Base-by-base conservation (phyloP, 177 flowering plant genomes). In the Vitis hybrid region DNA sequence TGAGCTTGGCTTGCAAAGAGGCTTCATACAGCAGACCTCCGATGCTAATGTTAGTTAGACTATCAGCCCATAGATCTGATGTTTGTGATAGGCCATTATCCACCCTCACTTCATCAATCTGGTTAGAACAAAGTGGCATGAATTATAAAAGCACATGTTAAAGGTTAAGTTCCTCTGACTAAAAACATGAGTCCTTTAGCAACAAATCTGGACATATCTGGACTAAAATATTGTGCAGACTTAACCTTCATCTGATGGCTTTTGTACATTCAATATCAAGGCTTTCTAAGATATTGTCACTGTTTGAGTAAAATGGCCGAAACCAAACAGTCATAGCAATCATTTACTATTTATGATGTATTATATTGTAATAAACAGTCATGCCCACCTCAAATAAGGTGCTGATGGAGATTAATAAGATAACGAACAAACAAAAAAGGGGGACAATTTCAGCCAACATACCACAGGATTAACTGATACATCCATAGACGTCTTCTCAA, bases 11-110 rank as follows among this genome's bases (percentile, higher is more conserved):
- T 73, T 80, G 86, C 72, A 89, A 69, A 11, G 95, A 90, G 63
- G 83, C 90, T 77, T 87, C 94, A 9, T 89, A 84, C 4, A 92
- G 76, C 60, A 90, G 81, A 39, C 90, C 92, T 68, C 94, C 94
- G 59, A 92, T 81, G 82, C 90, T 89, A 59, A 83, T 78, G 68
- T 76, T 78, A 1, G 82, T 76, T 55, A 79, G 50, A 72, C 62
- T 67, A 74, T 86, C 87, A 71, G 55, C 73, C 84, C 84, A 83
- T 3, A 70, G 62, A 7, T 65, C 33, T 39, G 77, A 65, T 53
- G 74, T 14, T 58, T 69, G 73, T n/a, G 68, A 68, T 62, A 15
- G 20, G 16, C 22, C 56, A n/a, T 7, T 18, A 48, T 79, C 67
- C 22, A 10, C 50, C 62, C 20, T 58, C 59, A 45, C 65, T 51